These are phyloP conservation scores for Pseudozyma pruni DNA, from an alignment of 1,284 basidiomycete species.

Conservation along the genomic window DNA sequence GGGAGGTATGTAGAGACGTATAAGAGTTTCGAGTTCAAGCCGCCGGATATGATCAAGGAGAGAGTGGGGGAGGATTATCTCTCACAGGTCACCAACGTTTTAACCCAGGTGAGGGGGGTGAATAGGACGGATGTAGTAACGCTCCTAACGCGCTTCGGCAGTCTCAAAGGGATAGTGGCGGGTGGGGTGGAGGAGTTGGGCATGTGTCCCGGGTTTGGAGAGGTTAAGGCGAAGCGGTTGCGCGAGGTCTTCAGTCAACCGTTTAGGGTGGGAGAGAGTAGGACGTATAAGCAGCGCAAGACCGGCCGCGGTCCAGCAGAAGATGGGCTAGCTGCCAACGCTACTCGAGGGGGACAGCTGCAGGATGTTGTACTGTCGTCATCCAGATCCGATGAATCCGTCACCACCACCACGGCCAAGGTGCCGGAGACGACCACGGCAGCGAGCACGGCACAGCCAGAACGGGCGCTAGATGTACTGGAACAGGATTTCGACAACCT, in stretches of 20 bases:
- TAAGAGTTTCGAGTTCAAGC: constrained; percentile 92
- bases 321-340: not conserved
- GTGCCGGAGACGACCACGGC: constrained; percentile 63
- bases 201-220: constrained; percentile 90
- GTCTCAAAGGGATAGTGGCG: constrained; percentile 20
- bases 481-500: constrained; percentile 48
- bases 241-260: constrained; percentile 71
- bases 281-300: constrained; percentile 78
- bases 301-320: not conserved
- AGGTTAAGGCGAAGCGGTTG: constrained; percentile 83
- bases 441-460: not conserved
- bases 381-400: too few relatives aligned
- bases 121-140: constrained; percentile 98
- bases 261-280: constrained; percentile 73
- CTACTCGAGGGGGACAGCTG: not conserved
- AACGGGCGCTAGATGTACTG: constrained; percentile 20
- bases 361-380: too few relatives aligned
- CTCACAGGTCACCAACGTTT: constrained; percentile 81
- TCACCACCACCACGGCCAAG: not conserved
- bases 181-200: constrained; percentile 77
- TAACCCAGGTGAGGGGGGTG: constrained; percentile 90
- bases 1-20: constrained; percentile 89
- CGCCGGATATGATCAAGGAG: constrained; percentile 93
- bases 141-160: constrained; percentile 72
- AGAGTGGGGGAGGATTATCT: constrained; percentile 87